Evolutionary conservation across 23 red algal genomes (phyloP).

Genomic region (Gracilaria domingensis): DNA sequence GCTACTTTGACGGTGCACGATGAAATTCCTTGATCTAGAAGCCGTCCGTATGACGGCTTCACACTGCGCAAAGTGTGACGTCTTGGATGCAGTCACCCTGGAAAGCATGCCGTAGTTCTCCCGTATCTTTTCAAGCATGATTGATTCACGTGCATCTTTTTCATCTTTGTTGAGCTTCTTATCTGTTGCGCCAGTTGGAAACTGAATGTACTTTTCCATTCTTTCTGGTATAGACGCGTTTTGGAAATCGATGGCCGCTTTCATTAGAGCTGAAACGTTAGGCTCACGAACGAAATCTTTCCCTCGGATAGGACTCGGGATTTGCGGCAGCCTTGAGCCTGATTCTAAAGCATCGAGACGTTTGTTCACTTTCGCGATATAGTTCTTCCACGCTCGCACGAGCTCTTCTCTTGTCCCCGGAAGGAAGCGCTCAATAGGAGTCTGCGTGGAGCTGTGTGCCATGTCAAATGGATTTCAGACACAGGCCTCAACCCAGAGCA

Average conservation of each 20-base stretch:
- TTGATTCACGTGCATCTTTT: constrained; percentile 1
- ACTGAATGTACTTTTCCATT: constrained; percentile 11
- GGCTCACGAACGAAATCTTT: neutral
- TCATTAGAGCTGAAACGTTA: neutral
- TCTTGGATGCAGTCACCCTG: constrained; percentile 11
- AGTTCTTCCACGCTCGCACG: neutral
- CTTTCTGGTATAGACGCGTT: neutral
- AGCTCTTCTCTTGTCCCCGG: neutral
- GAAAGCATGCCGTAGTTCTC: neutral
- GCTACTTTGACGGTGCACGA: constrained; percentile 7
- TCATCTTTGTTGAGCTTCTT: constrained; percentile 32
- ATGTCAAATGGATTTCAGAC: neutral
- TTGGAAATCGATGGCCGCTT: neutral
- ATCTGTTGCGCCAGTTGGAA: neutral
- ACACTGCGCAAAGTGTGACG: constrained; percentile 1
- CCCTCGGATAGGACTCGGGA: constrained; percentile 5
- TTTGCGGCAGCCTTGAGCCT: neutral
- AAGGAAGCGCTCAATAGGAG: neutral
- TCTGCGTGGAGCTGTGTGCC: neutral
- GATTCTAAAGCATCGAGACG: neutral
- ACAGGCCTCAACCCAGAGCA: too few species aligned
- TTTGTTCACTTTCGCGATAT: neutral
- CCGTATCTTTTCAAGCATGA: constrained; percentile 1
- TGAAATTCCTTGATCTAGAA: neutral
- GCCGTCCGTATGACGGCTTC: constrained; percentile 19